A percentile compares a stretch with the other conserved stretches of the same genome.
These are phyloP conservation scores for Athelia sp. DNA, from an alignment of 1,284 basidiomycete species.

Conservation along the genomic window DNA sequence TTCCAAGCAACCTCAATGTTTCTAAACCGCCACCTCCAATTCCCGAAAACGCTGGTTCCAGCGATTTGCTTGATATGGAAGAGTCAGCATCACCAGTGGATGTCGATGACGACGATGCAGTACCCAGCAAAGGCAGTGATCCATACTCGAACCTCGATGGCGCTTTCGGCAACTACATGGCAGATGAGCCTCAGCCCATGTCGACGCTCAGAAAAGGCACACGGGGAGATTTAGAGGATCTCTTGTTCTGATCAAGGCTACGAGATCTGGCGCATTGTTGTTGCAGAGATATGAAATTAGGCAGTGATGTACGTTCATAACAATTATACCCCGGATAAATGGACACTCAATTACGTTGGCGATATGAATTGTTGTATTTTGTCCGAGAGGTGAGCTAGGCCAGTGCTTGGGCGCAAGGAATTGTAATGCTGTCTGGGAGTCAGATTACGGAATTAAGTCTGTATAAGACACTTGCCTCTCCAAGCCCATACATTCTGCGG, in stretches of 20 bases:
- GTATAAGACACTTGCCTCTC: conserved; percentile 62
- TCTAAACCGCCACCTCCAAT: conserved; percentile 11
- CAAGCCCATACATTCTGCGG: conserved; percentile 86
- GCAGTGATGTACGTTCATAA: neutral
- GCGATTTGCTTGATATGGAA: neutral
- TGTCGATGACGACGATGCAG: conserved; percentile 27
- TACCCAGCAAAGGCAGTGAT: conserved; percentile 34
- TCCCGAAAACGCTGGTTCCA: neutral
- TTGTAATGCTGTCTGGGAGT: conserved; percentile 72
- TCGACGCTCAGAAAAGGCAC: conserved; percentile 14
- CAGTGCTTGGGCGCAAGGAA: conserved; percentile 61
- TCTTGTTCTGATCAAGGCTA: conserved; percentile 15
- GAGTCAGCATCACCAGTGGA: neutral
- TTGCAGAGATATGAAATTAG: neutral
- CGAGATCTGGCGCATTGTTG: conserved; percentile 1
- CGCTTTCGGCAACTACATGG: conserved; percentile 65
- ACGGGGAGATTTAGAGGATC: conserved; percentile 27
- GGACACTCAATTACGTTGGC: conserved; percentile 12
- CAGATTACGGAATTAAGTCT: conserved; percentile 3
- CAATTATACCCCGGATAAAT: conserved; percentile 1
- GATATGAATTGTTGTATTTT: conserved; percentile 33
- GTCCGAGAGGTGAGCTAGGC: conserved; percentile 34
- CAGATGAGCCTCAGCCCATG: conserved; percentile 61
- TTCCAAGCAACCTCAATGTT: conserved; percentile 16
- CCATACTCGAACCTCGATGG: conserved; percentile 73